Percentiles rank a stretch among this genome's conserved stretches.
Conservation (phyloP, 2,329 filamentous ascomycete genomes). For the Botryotinia calthae region DNA sequence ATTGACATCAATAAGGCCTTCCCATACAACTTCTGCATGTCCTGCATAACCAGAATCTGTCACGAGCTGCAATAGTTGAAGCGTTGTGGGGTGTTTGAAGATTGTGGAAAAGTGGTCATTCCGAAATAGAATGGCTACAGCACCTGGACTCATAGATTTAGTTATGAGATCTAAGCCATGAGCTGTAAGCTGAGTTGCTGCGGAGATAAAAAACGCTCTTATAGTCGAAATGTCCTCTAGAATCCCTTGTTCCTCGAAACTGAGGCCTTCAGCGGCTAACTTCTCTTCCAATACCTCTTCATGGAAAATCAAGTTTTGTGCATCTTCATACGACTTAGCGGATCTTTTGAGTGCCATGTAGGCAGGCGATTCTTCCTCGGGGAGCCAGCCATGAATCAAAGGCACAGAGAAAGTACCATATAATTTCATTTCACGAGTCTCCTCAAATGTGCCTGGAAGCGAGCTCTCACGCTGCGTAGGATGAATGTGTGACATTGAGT, state of each 20-base stretch:
- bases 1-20: conserved; percentile 84
- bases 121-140: conserved; percentile 86
- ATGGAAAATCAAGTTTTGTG: conserved; percentile 81
- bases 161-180: conserved; percentile 76
- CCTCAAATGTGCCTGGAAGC: conserved; percentile 74
- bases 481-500: conserved; percentile 52
- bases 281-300: conserved; percentile 88
- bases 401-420: conserved; percentile 89
- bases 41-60: conserved; percentile 88
- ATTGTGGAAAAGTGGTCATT: conserved; percentile 97
- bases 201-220: conserved; percentile 74
- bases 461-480: conserved; percentile 48
- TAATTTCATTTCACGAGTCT: conserved; percentile 83
- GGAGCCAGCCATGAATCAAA: conserved; percentile 90
- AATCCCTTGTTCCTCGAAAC: conserved; percentile 69
- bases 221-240: conserved; percentile 84
- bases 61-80: conserved; percentile 76
- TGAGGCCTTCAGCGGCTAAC: conserved; percentile 61
- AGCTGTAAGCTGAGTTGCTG: conserved; percentile 82
- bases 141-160: conserved; percentile 68
- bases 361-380: conserved; percentile 62
- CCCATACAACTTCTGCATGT: conserved; percentile 94
- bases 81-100: conserved; percentile 79
- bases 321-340: conserved; percentile 85
- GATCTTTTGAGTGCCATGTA: conserved; percentile 69